Conservation (phyloP, 202 grass and related monocot genomes). For the Zoysia matrella region DNA sequence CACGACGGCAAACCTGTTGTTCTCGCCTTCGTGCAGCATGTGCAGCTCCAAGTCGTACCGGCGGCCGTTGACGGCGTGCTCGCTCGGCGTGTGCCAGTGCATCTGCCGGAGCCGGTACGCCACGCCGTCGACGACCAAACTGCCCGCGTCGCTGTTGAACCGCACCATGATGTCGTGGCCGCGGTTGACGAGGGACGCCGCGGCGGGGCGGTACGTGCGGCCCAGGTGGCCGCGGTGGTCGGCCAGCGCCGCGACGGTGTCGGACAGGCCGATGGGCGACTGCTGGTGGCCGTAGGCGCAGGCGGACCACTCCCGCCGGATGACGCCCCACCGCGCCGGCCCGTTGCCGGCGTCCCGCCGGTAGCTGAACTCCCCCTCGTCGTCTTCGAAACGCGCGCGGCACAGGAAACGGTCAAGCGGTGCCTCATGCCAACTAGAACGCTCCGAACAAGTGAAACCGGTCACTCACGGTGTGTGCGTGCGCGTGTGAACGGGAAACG, state of each 20-base stretch:
- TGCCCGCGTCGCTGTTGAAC: constrained; percentile 55
- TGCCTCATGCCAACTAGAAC: background rate
- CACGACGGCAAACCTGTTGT: constrained; percentile 49
- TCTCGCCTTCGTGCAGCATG: constrained; percentile 62
- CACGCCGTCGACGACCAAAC: constrained; percentile 45
- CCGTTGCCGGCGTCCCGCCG: constrained; percentile 23
- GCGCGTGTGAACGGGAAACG: background rate
- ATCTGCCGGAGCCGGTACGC: constrained; percentile 60
- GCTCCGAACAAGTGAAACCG: too few species aligned
- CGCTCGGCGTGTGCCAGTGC: constrained; percentile 81
- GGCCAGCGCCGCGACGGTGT: background rate
- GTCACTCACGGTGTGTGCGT: constrained; percentile 5
- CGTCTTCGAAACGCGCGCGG: background rate
- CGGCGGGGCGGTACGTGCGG: constrained; percentile 31
- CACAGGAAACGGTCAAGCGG: background rate
- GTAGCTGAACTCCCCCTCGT: constrained; percentile 66
- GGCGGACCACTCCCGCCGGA: constrained; percentile 46
- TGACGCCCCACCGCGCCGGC: constrained; percentile 51
- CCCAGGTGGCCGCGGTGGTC: constrained; percentile 10
- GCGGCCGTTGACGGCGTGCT: constrained; percentile 64
- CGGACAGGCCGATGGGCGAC: constrained; percentile 51
- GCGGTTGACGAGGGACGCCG: constrained; percentile 57
- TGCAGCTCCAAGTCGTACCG: constrained; percentile 67
- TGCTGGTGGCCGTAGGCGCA: constrained; percentile 48
- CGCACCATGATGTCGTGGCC: constrained; percentile 71